phyloP scores from a whole-genome alignment of 116 monocot genomes.

The Trichopus zeylanicus region DNA sequence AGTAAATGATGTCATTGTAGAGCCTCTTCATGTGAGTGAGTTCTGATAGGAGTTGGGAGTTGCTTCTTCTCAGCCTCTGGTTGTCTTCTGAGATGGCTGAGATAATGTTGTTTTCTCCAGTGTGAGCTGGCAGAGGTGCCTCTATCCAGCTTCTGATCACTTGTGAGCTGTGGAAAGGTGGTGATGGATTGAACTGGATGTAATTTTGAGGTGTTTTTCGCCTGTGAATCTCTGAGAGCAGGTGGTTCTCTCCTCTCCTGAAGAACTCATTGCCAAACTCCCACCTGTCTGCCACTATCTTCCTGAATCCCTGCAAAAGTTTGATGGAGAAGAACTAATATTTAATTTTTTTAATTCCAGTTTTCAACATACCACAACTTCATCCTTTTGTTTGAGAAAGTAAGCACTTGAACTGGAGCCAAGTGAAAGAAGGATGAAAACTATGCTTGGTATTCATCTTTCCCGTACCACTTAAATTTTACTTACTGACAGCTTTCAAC shows the following conservation, averaged over 20 bases:
- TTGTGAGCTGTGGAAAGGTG: slow-evolving; percentile 9
- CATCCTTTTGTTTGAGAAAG: too few species aligned
- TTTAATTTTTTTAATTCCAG: too few species aligned
- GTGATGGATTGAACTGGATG: slow-evolving; percentile 15
- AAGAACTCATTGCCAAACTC: slow-evolving; percentile 95
- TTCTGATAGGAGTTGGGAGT: slow-evolving; percentile 70
- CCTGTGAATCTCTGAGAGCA: slow-evolving; percentile 75
- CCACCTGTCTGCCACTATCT: slow-evolving; percentile 87
- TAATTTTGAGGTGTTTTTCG: slow-evolving; percentile 55
- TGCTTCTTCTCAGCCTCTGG: slow-evolving; percentile 66
- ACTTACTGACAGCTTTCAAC: too few species aligned
- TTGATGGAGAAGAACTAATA: too few species aligned
- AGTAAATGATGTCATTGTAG: slow-evolving; percentile 84
- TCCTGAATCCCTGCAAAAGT: slow-evolving; percentile 67
- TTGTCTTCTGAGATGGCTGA: slow-evolving; percentile 76
- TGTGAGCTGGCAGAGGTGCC: neutral
- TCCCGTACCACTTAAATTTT: too few species aligned
- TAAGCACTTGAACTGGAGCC: neutral
- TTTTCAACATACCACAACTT: too few species aligned
- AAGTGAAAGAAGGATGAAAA: too few species aligned
- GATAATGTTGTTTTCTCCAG: slow-evolving; percentile 24
- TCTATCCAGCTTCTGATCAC: slow-evolving; percentile 14
- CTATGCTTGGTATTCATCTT: too few species aligned
- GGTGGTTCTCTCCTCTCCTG: slow-evolving; percentile 71
- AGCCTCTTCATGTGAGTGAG: slow-evolving; percentile 88